phyloP scores from a whole-genome alignment of 352 stramenopile species.

The Pythium myriotylum region DNA sequence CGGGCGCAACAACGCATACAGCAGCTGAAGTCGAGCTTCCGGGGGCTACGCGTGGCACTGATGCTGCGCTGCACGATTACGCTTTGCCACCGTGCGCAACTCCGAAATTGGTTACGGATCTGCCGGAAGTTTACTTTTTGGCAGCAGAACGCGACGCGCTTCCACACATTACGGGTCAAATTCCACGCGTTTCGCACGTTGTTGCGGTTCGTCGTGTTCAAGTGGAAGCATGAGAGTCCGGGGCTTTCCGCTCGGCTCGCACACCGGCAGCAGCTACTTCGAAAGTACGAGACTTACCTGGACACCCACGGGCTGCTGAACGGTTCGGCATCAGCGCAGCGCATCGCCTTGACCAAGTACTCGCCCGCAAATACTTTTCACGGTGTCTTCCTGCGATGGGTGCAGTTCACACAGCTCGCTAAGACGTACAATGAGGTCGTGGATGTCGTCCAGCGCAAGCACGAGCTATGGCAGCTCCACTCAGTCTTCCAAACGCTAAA shows the following conservation, averaged over 20 bases:
- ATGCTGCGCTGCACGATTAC: slow-evolving; percentile 26
- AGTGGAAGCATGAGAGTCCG: slow-evolving; percentile 28
- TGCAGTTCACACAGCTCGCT: slow-evolving; percentile 37
- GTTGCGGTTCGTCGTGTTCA: slow-evolving; percentile 27
- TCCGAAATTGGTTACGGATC: slow-evolving; percentile 40
- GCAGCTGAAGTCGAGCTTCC: slow-evolving; percentile 33
- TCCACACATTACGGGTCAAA: slow-evolving; percentile 31
- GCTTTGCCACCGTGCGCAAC: slow-evolving; percentile 33
- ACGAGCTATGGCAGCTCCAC: slow-evolving; percentile 27
- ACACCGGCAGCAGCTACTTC: slow-evolving; percentile 23
- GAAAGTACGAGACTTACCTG: slow-evolving; percentile 25
- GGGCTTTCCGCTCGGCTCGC: slow-evolving; percentile 14
- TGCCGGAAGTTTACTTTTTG: slow-evolving; percentile 30
- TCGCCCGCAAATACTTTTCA: slow-evolving; percentile 38
- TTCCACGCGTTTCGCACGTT: slow-evolving; percentile 32
- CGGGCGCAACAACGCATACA: slow-evolving; percentile 16
- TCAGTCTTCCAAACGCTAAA: slow-evolving; percentile 35
- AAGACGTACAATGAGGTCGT: slow-evolving; percentile 17
- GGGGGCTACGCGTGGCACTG: slow-evolving; percentile 26
- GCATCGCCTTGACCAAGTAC: slow-evolving; percentile 30
- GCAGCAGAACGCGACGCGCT: slow-evolving; percentile 29
- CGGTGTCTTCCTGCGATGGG: slow-evolving; percentile 40
- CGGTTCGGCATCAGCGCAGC: slow-evolving; percentile 19
- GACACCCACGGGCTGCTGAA: slow-evolving; percentile 19
- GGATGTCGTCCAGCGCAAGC: slow-evolving; percentile 11